phyloP scores from a whole-genome alignment of 1,139 yeast species.

The Suhomyces maxii region DNA sequence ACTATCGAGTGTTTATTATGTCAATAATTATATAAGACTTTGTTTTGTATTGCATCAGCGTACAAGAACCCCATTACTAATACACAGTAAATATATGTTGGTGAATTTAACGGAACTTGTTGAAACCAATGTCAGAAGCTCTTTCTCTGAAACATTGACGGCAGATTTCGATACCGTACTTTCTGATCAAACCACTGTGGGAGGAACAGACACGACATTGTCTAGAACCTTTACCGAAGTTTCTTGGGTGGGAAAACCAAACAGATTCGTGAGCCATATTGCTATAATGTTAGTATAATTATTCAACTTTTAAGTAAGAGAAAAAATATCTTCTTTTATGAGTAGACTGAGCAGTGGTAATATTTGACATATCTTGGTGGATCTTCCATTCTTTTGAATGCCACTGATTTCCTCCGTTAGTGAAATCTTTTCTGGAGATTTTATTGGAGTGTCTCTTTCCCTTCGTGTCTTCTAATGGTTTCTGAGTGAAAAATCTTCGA shows the following conservation, averaged over 20 bases:
- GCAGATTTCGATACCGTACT: constrained; percentile 99
- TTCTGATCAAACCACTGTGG: constrained; percentile 99
- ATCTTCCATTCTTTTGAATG: no score
- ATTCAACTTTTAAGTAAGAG: background rate
- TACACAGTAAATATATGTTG: constrained; percentile 10
- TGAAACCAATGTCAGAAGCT: constrained; percentile 98
- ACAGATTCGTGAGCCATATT: constrained; percentile 99
- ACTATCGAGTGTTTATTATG: constrained; percentile 10
- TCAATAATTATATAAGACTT: constrained; percentile 8
- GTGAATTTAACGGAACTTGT: constrained; percentile 86
- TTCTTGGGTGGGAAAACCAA: constrained; percentile 99
- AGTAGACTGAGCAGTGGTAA: no score
- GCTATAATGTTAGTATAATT: constrained; percentile 27
- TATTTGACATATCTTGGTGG: no score
- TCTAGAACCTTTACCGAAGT: constrained; percentile 99
- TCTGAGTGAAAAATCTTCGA: background rate
- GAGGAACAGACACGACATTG: constrained; percentile 99
- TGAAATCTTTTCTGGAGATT: background rate
- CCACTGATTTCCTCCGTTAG: background rate
- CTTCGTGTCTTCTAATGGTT: background rate
- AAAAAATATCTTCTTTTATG: no score
- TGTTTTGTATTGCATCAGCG: constrained; percentile 6
- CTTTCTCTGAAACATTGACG: constrained; percentile 99
- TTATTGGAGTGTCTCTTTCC: background rate
- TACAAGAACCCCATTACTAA: constrained; percentile 11